Percentiles rank a stretch among this genome's conserved stretches.
phyloP scores from a whole-genome alignment of 106 monocot species.

The Dioscorea dumetorum region DNA sequence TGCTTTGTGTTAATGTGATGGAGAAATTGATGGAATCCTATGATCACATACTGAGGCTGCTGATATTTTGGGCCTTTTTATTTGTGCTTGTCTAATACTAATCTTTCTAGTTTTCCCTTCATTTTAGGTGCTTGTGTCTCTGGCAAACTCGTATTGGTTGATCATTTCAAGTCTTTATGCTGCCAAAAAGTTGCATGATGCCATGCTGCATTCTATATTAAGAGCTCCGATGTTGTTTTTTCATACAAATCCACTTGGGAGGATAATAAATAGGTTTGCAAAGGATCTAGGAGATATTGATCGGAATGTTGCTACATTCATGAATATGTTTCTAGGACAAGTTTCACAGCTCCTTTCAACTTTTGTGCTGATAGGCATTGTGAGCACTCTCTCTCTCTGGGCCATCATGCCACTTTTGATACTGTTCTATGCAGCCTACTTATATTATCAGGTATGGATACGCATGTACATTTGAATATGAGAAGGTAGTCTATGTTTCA shows the following conservation, averaged over 20 bases:
- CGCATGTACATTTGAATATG: background rate
- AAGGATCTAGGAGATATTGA: conserved; percentile 97
- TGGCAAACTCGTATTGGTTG: conserved; percentile 86
- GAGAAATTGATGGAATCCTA: background rate
- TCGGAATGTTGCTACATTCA: conserved; percentile 73
- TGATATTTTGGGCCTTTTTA: background rate
- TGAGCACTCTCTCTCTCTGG: conserved; percentile 96
- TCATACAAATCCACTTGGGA: conserved; percentile 96
- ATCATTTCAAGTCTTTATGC: conserved; percentile 88
- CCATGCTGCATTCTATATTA: conserved; percentile 87
- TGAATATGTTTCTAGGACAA: conserved; percentile 89
- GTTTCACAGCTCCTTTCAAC: conserved; percentile 91
- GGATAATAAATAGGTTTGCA: conserved; percentile 94
- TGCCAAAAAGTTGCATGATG: conserved; percentile 85
- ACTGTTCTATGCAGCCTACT: conserved; percentile 91
- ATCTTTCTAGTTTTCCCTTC: background rate
- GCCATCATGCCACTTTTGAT: conserved; percentile 97
- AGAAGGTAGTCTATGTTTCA: too few species aligned
- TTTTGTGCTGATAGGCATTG: conserved; percentile 94
- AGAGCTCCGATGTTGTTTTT: conserved; percentile 97
- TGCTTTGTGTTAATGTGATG: background rate
- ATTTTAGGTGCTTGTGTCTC: conserved; percentile 59
- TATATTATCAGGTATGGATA: conserved; percentile 88
- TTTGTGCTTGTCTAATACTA: background rate
- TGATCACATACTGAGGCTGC: background rate